phyloP scores from a whole-genome alignment of 2,329 filamentous ascomycete genomes.

The Xylaria digitata region DNA sequence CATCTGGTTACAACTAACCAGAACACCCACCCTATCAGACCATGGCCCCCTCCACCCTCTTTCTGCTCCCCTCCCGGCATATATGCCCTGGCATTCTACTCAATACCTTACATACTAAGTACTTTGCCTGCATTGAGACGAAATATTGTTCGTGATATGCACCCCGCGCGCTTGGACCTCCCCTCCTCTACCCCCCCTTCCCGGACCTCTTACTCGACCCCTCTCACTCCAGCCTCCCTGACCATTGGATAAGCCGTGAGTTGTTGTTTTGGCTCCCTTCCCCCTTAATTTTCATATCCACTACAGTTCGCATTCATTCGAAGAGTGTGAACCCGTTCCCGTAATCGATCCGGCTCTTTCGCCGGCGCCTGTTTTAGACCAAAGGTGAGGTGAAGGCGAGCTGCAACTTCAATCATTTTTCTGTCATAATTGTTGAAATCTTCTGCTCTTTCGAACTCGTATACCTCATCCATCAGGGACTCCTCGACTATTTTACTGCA shows the following conservation, averaged over 20 bases:
- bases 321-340: too few relatives aligned
- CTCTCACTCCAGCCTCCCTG: background rate
- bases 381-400: too few relatives aligned
- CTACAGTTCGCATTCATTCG: too few relatives aligned
- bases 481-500: too few relatives aligned
- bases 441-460: too few relatives aligned
- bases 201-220: background rate
- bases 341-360: too few relatives aligned
- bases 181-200: background rate
- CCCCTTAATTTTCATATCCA: too few relatives aligned
- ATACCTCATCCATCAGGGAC: too few relatives aligned
- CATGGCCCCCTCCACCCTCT: background rate
- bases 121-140: background rate
- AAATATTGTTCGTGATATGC: conserved; percentile 3
- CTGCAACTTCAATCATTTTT: too few relatives aligned
- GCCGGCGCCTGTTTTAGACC: too few relatives aligned
- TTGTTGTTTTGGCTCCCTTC: too few relatives aligned
- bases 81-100: background rate
- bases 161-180: conserved; percentile 1
- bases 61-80: background rate
- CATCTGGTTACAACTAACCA: background rate
- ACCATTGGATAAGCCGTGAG: background rate
- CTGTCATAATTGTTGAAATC: too few relatives aligned
- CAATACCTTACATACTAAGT: background rate
- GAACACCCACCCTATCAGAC: conserved; percentile 9